Conservation (phyloP, 192 early-diverging fungal genomes). For the Radiomyces spectabilis region DNA sequence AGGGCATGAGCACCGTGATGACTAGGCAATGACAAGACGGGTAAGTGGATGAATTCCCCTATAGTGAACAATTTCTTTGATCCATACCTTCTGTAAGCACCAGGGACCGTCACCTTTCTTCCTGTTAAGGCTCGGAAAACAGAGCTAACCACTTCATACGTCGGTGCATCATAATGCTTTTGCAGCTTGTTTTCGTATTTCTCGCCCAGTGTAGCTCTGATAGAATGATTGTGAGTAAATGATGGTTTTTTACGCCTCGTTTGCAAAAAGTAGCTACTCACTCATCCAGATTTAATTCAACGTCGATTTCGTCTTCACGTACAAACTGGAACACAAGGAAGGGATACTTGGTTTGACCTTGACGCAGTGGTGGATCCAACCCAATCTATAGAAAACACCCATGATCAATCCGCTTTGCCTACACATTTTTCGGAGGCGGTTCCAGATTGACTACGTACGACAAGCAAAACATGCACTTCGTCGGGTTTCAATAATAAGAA, state of each 20-base stretch:
- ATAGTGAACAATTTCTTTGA: not conserved
- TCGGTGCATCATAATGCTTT: conserved; percentile 78
- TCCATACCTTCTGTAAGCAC: conserved; percentile 34
- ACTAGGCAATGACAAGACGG: no score
- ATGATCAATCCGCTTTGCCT: not conserved
- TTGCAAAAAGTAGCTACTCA: conserved; percentile 16
- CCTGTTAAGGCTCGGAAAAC: conserved; percentile 80
- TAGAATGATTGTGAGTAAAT: not conserved
- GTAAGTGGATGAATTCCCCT: not conserved
- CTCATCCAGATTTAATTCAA: conserved; percentile 76
- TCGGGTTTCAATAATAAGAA: conserved; percentile 92
- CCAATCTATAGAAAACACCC: conserved; percentile 45
- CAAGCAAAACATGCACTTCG: conserved; percentile 86
- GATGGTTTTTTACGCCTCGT: no score
- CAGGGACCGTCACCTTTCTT: conserved; percentile 66
- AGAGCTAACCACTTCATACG: conserved; percentile 78
- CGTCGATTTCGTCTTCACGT: conserved; percentile 82
- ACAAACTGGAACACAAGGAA: conserved; percentile 96
- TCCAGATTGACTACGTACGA: conserved; percentile 31
- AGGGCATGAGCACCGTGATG: conserved; percentile 73
- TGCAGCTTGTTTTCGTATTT: conserved; percentile 73
- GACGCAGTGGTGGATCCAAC: conserved; percentile 92
- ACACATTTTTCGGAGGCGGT: not conserved
- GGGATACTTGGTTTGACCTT: conserved; percentile 94
- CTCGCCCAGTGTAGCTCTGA: conserved; percentile 54